These are phyloP conservation scores for Aureobasidium sp. DNA, from an alignment of 2,329 filamentous ascomycete species.

Conservation along the genomic window DNA sequence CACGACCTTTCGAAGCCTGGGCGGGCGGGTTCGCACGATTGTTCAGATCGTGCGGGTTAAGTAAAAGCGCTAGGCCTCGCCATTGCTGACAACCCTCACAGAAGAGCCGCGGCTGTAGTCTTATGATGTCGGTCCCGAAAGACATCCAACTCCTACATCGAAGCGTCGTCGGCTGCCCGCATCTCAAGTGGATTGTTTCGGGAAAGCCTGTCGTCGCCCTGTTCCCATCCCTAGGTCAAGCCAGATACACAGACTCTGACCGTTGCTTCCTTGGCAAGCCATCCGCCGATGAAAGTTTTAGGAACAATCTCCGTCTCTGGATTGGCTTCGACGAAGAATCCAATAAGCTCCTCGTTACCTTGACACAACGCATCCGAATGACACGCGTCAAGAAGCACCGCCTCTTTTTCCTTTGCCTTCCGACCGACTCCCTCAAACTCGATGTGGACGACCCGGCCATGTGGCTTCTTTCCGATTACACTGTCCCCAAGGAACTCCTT, in stretches of 20 bases:
- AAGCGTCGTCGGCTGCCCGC: no score
- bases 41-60: no score
- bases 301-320: neutral
- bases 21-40: no score
- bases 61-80: no score
- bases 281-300: neutral
- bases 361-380: neutral
- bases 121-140: no score
- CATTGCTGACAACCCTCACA: no score
- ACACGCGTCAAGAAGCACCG: neutral
- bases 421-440: neutral
- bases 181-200: neutral
- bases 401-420: neutral
- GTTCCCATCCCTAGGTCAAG: neutral
- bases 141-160: no score
- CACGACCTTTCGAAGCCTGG: no score
- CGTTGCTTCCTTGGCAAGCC: neutral
- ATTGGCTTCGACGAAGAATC: neutral
- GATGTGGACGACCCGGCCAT: neutral
- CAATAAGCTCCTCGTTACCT: neutral
- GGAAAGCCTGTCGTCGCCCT: slow-evolving; percentile 6
- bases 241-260: neutral
- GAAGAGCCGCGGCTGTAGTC: no score
- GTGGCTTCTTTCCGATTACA: neutral
- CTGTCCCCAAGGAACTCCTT: neutral